Conservation (phyloP, 164 flowering plant genomes). For the Paratinospora sagittata region DNA sequence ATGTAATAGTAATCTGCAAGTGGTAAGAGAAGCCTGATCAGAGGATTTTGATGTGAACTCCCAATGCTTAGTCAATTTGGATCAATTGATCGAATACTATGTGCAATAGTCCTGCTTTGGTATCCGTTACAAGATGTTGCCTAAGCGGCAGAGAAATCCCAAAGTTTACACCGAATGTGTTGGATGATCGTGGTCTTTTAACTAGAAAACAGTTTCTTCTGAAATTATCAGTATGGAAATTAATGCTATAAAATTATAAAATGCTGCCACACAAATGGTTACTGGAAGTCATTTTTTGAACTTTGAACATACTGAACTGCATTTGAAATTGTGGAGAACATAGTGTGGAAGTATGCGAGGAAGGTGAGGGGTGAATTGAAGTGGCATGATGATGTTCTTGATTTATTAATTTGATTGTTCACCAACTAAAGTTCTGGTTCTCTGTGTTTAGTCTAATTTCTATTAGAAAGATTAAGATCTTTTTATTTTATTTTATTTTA, state of each 20-base stretch:
- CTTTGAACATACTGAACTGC: background rate
- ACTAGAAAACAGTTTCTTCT: background rate
- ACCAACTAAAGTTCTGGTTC: background rate
- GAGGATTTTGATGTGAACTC: background rate
- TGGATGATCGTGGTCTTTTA: too few species aligned
- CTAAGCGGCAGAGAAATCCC: background rate
- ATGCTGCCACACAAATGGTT: background rate
- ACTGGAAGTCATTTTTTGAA: background rate
- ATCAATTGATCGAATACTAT: background rate
- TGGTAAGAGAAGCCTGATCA: background rate
- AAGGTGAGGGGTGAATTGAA: background rate
- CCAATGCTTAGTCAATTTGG: background rate
- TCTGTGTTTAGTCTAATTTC: background rate
- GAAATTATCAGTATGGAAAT: background rate
- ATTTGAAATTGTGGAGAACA: background rate
- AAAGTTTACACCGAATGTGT: too few species aligned
- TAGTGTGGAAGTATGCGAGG: background rate
- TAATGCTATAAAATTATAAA: background rate
- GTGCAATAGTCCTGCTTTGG: background rate
- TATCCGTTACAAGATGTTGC: background rate
- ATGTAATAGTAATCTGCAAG: background rate
- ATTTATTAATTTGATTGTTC: background rate
- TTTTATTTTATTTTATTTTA: background rate
- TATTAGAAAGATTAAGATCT: background rate
- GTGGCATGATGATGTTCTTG: background rate